Conservation (phyloP, 768 basidiomycete species). For the Boletus barrowsii region DNA sequence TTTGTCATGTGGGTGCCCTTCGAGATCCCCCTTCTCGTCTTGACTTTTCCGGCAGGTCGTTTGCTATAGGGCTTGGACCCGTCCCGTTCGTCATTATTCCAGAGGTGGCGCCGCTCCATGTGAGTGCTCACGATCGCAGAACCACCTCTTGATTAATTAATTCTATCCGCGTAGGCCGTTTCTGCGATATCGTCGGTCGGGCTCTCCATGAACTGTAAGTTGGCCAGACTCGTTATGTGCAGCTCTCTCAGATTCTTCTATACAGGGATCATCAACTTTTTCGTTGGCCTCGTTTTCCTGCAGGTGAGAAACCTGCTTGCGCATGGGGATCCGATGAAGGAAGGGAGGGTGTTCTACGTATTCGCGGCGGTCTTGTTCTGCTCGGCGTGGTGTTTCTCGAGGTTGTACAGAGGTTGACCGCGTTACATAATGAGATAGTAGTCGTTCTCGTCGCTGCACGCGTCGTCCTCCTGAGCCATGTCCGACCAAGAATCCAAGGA, state of each 20-base stretch:
- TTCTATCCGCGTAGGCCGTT: slow-evolving; percentile 51
- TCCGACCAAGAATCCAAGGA: slow-evolving; percentile 52
- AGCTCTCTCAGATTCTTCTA: slow-evolving; percentile 6
- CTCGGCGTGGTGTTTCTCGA: slow-evolving; percentile 22
- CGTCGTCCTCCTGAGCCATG: slow-evolving; percentile 21
- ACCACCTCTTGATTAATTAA: not conserved
- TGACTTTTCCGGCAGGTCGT: slow-evolving; percentile 51
- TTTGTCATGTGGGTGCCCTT: slow-evolving; percentile 69
- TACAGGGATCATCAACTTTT: slow-evolving; percentile 80
- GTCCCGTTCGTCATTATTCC: slow-evolving; percentile 91
- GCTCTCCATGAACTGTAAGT: slow-evolving; percentile 68
- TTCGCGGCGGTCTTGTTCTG: slow-evolving; percentile 59
- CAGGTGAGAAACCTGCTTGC: slow-evolving; percentile 77
- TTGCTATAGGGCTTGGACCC: slow-evolving; percentile 87
- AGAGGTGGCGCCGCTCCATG: slow-evolving; percentile 80
- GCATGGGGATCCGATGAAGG: slow-evolving; percentile 53
- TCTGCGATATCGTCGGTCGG: slow-evolving; percentile 75
- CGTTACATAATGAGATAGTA: slow-evolving; percentile 25
- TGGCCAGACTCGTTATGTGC: not conserved
- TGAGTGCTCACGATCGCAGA: slow-evolving; percentile 35
- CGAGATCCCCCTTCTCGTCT: not conserved
- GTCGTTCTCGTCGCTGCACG: slow-evolving; percentile 3
- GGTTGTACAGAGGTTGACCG: slow-evolving; percentile 24
- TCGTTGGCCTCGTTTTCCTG: slow-evolving; percentile 81
- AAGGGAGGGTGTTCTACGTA: slow-evolving; percentile 87